Conservation (phyloP, 371 early-diverging fungal species). For the Dentiscutata heterogama region DNA sequence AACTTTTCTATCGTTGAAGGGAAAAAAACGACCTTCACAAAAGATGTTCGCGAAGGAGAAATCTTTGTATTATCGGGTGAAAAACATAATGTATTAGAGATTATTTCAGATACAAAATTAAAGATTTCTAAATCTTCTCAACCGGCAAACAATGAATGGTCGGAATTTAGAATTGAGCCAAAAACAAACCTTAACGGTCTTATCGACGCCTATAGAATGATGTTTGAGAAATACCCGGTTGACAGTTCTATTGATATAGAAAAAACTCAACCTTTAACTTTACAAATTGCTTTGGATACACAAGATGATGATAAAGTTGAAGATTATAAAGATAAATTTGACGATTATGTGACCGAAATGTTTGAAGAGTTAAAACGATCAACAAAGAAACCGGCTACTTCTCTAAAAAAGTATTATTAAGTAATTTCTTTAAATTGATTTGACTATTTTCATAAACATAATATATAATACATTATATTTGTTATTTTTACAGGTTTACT, state of each 20-base stretch:
- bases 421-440: too few relatives aligned
- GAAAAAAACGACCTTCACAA: conserved; percentile 9
- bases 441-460: too few relatives aligned
- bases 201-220: conserved; percentile 15
- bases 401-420: too few relatives aligned
- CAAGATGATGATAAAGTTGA: not conserved
- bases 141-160: not conserved
- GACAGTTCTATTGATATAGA: not conserved
- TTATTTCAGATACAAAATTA: conserved; percentile 25
- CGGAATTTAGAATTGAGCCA: conserved; percentile 41
- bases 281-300: not conserved
- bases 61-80: conserved; percentile 20
- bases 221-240: conserved; percentile 33
- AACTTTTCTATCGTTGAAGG: not conserved
- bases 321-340: conserved; percentile 2
- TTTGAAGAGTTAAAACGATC: not conserved
- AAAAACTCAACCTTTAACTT: not conserved
- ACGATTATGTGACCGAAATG: conserved; percentile 6
- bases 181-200: conserved; percentile 36
- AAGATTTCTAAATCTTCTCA: not conserved
- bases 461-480: not conserved
- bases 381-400: conserved; percentile 24
- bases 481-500: too few relatives aligned
- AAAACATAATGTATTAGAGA: not conserved
- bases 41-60: not conserved